Base-by-base conservation (phyloP, 345 rosid genomes). In the Noccaea caerulescens region DNA sequence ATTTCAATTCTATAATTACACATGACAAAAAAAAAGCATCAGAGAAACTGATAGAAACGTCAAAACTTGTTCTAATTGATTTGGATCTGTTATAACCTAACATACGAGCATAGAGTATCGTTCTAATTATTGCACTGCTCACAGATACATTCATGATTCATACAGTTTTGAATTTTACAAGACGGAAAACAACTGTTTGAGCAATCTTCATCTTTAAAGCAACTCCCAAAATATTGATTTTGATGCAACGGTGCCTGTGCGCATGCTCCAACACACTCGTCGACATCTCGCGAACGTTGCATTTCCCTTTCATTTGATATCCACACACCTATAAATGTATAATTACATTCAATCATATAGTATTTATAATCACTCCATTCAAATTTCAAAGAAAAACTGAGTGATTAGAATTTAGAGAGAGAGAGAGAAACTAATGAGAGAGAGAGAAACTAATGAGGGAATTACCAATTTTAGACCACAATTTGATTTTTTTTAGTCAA, bases 201-300 rank as follows among this genome's bases (percentile, higher is more conserved):
- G 44, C 63, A 68, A 68, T 56, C 72, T 2, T 0, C 6, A 12
- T 44, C 4, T 7, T n/a, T 18, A 20, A 55, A 44, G 45, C 72
- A 68, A 68, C 7, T 18, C 13, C 72, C 55, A 56, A 68, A 68
- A 10, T 10, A 55, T 32, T 55, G 54, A 8, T 68, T 27, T 32
- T 6, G 49, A 44, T 44, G 49, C 14, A 8, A 6, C 13, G 7
- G 7, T 4, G 7, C 9, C n/a, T 12, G 46, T 65, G 18, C 32
- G 54, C 49, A 53, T 14, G n/a, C 43, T 51, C 51, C 61, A 32
- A 55, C 62, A 14, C 63, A 45, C 9, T 13, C 37, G 23, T 50
- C 46, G 25, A 43, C 13, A 44, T 43, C 2, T 44, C 2, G 13
- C 33, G 9, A 4, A 45, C 5, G 2, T 68, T 44, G 34, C 37